Base-by-base conservation (phyloP, 2,329 filamentous ascomycete species). In the Fusarium goolgardi region DNA sequence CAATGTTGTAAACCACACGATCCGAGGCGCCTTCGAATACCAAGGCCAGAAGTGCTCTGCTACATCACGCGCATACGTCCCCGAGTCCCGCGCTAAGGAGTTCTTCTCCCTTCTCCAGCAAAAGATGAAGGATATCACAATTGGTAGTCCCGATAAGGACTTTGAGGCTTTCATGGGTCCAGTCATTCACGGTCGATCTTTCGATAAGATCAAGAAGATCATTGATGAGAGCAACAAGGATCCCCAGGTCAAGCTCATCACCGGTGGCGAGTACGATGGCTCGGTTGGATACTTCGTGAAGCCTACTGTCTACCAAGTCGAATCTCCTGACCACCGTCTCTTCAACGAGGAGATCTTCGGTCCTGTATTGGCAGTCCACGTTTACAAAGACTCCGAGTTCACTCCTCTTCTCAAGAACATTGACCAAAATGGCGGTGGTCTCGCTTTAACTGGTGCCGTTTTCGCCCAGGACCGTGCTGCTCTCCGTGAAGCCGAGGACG, bases 31-130 rank as follows among this genome's bases (percentile, higher is more conserved):
- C 1, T 97, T 96, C 75, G 93, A 97, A 78, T 97, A 90, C 82
- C 92, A 96, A 77, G 93, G 93, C 34, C 93, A 97, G 79, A 97
- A 97, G 81, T 97, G 93, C 84, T 93, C 90, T 69, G 93, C 93
- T 55, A 93, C 91, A 13, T 95, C 92, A 18, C 88, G 93, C 13
- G 83, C 88, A 37, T 97, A 97, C 78, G 86, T 96, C 3, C 88
- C 93, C n/a, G 84, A 87, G 73, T 95, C 91, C 0, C 78, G 91
- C 20, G 93, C 91, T 85, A 85, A 90, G 7, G 82, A 89, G 64
- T 93, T 95, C 81, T 86, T 88, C 74, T 80, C 87, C 61, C 83
- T 85, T 29, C 81, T 97, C 2, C 83, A 89, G 18, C 78, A 84
- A 6, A 90, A 94, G 78, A 90, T 88, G 8, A 81, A 88, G 73